Base-by-base conservation (phyloP, 2,329 filamentous ascomycete genomes). In the Calonectria leucothoes region DNA sequence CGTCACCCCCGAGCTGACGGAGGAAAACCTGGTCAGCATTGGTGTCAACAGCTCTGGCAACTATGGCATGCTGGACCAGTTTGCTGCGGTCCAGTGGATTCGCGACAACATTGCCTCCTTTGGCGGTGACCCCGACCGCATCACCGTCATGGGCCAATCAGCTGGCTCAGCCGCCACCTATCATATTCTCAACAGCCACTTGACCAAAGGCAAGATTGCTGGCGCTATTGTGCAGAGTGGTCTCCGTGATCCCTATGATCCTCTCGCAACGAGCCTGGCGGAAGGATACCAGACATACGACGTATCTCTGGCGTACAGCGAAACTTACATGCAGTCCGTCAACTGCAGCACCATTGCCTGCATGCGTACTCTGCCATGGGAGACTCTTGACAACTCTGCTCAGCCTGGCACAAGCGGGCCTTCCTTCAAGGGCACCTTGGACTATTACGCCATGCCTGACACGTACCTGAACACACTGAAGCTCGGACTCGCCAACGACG, bases 191-290 rank as follows among this genome's bases (percentile, higher is more conserved):
- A 74, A 72, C 61, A 74, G 69, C 42, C 31, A 61, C 5, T 45
- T 74, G 14, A 39, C 66, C 35, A 69, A 66, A n/a, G 72, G 72
- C n/a, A 48, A 59, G 11, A 69, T 74, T 29, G 66, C 61, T 10
- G 72, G 72, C 2, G 72, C 69, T 25, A 74, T 74, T 45, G 31
- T 49, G n/a, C 51, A 74, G 48, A 63, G 49, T 5, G 72, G 69
- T 57, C 11, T 74, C 29, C 69, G 69, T 6, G 49, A 74, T 23
- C 72, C 72, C 33, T 57, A 57, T 35, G 52, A 57, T 37, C 52
- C 52, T 17, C 52, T 57, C 15, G 52, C 52, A 15, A 57, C 52
- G 1, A 57, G 52, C n/a, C 52, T 57, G 29, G 52, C 52, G 10
- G 52, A 57, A 14, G 52, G 52, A 4, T 57, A 57, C 20, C 52